Base-by-base conservation (phyloP, 2,329 filamentous ascomycete genomes). In the Hymenoscyphus albidus region DNA sequence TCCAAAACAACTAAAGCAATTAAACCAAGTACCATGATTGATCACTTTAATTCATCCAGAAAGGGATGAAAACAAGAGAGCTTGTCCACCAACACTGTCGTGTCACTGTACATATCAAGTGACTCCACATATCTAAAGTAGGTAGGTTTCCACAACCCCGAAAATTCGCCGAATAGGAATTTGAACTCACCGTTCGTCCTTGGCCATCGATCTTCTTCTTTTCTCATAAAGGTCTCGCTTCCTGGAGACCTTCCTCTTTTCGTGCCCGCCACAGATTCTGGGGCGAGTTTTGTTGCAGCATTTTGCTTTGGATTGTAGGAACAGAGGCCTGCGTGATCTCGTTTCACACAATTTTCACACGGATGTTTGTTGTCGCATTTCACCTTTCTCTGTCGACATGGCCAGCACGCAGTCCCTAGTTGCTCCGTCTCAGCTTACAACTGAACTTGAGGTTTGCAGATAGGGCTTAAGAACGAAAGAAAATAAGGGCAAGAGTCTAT, bases 291-390 rank as follows among this genome's bases (percentile, higher is more conserved):
- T 42, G 67, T 54, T 12, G 27, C 14, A 18, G 68, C 64, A 64
- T 71, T 67, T 35, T 81, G 78, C 73, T 88, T 88, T 14, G 86
- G 86, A 73, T 88, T 88, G 77, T 88, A 88, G 35, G 85, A 88
- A 73, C 86, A 89, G 60, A 89, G 78, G 75, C 84, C 81, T 2
- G 85, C 81, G 70, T 89, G 86, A 65, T 88, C 85, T 62, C 86
- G 79, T 78, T 88, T 88, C 72, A 87, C 82, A 72, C 86, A 89
- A 73, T 89, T 89, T 72, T 88, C 85, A 75, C 86, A 89, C 0
- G 86, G 86, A 72, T 87, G 82, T 74, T 88, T 85, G 75, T 88
- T 88, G 77, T 88, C 86, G 74, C 86, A 89, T 77, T 88, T 88
- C 51, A 89, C 86, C 76, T 89, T 88, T 68, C 86, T 81, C 75